phyloP scores from a whole-genome alignment of 2,329 filamentous ascomycete genomes.

The Colletotrichum gloeosporioides region DNA sequence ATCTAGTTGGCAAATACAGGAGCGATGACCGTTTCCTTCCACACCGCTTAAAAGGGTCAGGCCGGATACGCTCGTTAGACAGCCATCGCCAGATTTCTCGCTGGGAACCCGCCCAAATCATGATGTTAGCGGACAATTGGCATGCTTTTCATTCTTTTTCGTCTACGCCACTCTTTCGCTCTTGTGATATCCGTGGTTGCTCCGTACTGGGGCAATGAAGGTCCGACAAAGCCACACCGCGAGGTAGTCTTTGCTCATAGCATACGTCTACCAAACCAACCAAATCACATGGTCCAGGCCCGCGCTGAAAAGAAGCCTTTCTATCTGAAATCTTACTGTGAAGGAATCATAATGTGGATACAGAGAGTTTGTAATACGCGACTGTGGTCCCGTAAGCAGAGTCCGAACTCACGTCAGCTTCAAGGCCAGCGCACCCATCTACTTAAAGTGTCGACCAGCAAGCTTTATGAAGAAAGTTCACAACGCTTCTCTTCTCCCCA shows the following conservation, averaged over 20 bases:
- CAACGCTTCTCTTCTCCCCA: background rate
- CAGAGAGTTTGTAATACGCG: rapidly evolving
- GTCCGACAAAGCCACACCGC: background rate
- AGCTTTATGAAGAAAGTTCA: background rate
- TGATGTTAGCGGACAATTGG: background rate
- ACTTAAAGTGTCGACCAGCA: background rate
- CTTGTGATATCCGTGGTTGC: background rate
- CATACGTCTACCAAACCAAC: background rate
- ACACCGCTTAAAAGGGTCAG: rapidly evolving
- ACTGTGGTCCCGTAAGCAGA: background rate
- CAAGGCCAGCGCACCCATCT: background rate
- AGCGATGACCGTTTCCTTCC: rapidly evolving
- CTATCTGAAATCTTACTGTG: background rate
- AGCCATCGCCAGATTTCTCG: background rate
- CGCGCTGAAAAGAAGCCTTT: background rate
- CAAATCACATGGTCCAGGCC: background rate
- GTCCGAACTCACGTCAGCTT: background rate
- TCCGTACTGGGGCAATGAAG: background rate
- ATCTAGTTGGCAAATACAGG: background rate
- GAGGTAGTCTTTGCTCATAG: rapidly evolving
- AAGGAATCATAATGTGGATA: rapidly evolving
- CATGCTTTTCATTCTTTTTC: background rate
- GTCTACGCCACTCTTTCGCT: background rate
- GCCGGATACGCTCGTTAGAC: background rate
- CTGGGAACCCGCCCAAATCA: background rate